phyloP scores from a whole-genome alignment of 305 asterid genomes.

The Euphrasia arctica region DNA sequence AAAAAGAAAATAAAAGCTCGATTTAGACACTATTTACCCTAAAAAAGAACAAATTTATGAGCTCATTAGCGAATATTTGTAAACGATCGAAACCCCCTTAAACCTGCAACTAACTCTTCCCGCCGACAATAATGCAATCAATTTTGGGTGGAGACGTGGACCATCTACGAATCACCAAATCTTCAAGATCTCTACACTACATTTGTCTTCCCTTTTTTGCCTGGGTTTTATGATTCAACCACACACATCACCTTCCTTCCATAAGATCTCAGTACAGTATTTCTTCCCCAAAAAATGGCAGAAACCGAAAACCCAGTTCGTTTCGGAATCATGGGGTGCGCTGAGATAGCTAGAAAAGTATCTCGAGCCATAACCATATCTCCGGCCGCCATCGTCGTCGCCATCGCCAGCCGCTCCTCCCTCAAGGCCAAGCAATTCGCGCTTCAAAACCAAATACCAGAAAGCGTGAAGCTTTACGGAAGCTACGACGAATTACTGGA shows the following conservation, averaged over 20 bases:
- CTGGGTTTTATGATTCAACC: neutral
- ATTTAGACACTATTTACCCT: too few relatives aligned
- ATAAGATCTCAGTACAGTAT: too few relatives aligned
- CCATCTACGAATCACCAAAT: neutral
- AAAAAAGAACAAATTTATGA: too few relatives aligned
- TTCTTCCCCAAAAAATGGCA: constrained; percentile 27
- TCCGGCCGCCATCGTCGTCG: constrained; percentile 55
- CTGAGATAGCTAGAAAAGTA: constrained; percentile 67
- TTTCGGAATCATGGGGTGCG: constrained; percentile 86
- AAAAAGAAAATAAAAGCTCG: too few relatives aligned
- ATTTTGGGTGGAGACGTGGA: neutral
- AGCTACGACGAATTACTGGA: constrained; percentile 56
- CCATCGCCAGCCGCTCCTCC: constrained; percentile 68
- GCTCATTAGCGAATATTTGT: too few relatives aligned
- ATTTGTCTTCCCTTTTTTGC: neutral
- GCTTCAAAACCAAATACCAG: constrained; percentile 37
- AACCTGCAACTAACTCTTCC: too few relatives aligned
- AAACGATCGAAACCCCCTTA: too few relatives aligned
- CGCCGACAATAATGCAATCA: too few relatives aligned
- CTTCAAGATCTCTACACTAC: too few relatives aligned
- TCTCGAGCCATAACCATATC: constrained; percentile 58
- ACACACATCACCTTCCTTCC: neutral
- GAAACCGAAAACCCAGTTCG: constrained; percentile 42
- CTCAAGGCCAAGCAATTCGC: constrained; percentile 59
- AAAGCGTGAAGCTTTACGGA: constrained; percentile 49